A percentile compares a stretch with the other conserved stretches of the same genome.
phyloP scores from a whole-genome alignment of 1,284 basidiomycete genomes.

The Leccinum fallax region DNA sequence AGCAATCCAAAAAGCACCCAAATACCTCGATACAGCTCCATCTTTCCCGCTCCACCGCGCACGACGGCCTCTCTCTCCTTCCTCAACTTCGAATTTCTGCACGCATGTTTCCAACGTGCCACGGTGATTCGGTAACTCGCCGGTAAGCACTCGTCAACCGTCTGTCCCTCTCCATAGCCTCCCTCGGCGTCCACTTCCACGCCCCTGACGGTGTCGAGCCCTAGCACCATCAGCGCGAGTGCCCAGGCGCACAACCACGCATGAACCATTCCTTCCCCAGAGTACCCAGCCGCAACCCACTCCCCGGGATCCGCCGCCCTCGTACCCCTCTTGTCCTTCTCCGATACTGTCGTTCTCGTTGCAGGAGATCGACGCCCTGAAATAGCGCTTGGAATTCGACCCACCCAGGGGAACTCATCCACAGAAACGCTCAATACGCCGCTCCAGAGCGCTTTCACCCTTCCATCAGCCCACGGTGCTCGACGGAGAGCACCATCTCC shows the following conservation, averaged over 20 bases:
- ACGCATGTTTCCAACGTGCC: slow-evolving; percentile 42
- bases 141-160: slow-evolving; percentile 49
- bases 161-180: slow-evolving; percentile 26
- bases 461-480: slow-evolving; percentile 35
- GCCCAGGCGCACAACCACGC: slow-evolving; percentile 63
- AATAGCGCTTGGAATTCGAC: slow-evolving; percentile 45
- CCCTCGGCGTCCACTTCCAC: slow-evolving; percentile 21
- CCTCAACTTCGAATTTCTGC: slow-evolving; percentile 9
- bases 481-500: not conserved
- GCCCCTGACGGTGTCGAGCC: slow-evolving; percentile 33
- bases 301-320: slow-evolving; percentile 41
- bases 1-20: not conserved
- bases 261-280: slow-evolving; percentile 69
- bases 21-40: slow-evolving; percentile 30
- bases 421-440: slow-evolving; percentile 59
- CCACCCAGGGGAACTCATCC: slow-evolving; percentile 59
- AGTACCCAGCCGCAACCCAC: slow-evolving; percentile 61
- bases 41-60: slow-evolving; percentile 31
- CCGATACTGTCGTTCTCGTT: not conserved
- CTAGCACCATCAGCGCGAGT: slow-evolving; percentile 58
- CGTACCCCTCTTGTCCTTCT: slow-evolving; percentile 2
- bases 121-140: slow-evolving; percentile 52
- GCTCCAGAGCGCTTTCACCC: slow-evolving; percentile 57
- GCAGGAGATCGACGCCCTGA: slow-evolving; percentile 35
- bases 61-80: not conserved